Evolutionary conservation across 2,329 filamentous ascomycete genomes (phyloP), one percentile per base, ranked within the genome.

Genomic region (Fragosphaeria purpurea): DNA sequence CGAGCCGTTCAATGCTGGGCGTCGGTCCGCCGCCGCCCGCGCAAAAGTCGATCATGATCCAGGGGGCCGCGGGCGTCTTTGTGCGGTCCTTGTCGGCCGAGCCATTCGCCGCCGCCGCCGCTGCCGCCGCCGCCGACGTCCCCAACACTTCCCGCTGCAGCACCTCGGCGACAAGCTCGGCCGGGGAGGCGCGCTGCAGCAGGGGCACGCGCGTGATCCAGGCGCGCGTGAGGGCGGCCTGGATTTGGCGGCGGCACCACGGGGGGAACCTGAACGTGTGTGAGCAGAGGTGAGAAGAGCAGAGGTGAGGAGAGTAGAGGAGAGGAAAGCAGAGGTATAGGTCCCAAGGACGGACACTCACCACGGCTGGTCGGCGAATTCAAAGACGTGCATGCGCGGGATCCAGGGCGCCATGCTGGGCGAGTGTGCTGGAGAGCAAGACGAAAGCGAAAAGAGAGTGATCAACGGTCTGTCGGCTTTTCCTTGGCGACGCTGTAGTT

Each of bases 21-120:
- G 81, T 86, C 1, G 83, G 83, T 0, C 85, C 85, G 41, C 86
- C 86, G 11, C 76, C 82, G 47, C 86, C 86, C 3, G 85, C 82
- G 63, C 85, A 88, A 65, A 88, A 86, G 67, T 90, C 86, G 54
- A 89, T 75, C 58, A 85, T 81, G 13, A 76, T 80, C 63, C 84
- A 81, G 2, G 69, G 64, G 13, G 70, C 66, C 1, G 79, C 67
- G 3, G 41, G 30, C 7, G 32, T n/a, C 5, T 32, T n/a, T 44
- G 37, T 30, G 44, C 32, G 7, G 2, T 7, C 11, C 35, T 37
- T 37, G 7, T 7, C 35, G 7, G 35, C 35, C 7, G 2, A 2
- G 35, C 35, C 35, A 11, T 37, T 22, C 22, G 35, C 30, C 22
- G 12, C 8, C 31, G 13, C 31, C 32, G 46, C 44, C n/a, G n/a